phyloP scores from a whole-genome alignment of 2,329 filamentous ascomycete genomes.

The Diaporthe australafricana region DNA sequence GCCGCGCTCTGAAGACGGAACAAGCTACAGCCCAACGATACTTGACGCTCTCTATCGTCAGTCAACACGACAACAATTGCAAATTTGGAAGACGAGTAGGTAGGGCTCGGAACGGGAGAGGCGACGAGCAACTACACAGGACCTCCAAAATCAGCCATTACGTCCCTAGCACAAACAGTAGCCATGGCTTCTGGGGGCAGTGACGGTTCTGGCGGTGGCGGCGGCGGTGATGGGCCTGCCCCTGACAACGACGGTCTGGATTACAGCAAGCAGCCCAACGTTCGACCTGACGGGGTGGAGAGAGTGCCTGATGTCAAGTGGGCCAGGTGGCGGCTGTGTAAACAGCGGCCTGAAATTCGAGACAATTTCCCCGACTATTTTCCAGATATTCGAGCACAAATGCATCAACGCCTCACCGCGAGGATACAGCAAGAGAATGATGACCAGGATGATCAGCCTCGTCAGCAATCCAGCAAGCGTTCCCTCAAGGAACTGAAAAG shows the following conservation, averaged over 20 bases:
- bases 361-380: conserved; percentile 18
- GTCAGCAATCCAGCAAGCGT: conserved; percentile 1
- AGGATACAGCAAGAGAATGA: neutral
- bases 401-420: neutral
- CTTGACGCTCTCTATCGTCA: neutral
- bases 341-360: conserved; percentile 28
- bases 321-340: conserved; percentile 33
- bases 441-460: neutral
- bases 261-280: conserved; percentile 29
- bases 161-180: neutral
- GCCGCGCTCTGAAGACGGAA: neutral
- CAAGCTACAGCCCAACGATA: neutral
- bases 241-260: neutral
- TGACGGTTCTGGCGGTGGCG: neutral
- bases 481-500: conserved; percentile 18
- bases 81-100: neutral
- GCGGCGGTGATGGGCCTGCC: neutral
- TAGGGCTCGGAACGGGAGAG: neutral
- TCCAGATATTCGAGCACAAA: conserved; percentile 23
- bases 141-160: neutral
- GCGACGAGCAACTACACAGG: neutral
- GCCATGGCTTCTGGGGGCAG: neutral
- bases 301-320: conserved; percentile 25
- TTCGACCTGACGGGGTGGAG: conserved; percentile 16
- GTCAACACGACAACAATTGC: neutral